A percentile compares a stretch with the other conserved stretches of the same genome.
Evolutionary conservation across 441 rosid species (phyloP).

Genomic region (Melastoma candidum): DNA sequence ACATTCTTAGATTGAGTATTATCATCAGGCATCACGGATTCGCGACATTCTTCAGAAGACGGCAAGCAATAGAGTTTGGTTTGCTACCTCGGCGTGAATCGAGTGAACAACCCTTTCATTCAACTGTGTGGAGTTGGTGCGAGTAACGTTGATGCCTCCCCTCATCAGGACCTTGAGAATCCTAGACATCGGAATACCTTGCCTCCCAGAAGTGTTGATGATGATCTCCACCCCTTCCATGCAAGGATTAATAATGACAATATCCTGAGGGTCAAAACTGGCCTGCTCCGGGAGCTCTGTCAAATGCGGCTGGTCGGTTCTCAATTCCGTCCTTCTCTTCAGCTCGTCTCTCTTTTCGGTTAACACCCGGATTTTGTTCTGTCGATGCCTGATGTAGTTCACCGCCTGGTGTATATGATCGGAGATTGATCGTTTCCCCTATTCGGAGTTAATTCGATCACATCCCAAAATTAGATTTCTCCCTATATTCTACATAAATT

Average conservation of each 20-base stretch:
- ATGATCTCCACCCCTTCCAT: slow-evolving; percentile 5
- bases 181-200: slow-evolving; percentile 2
- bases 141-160: slow-evolving; percentile 1
- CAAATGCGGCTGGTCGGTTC: too few species aligned
- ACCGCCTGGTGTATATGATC: slow-evolving; percentile 48
- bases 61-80: too few species aligned
- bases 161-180: slow-evolving; percentile 1
- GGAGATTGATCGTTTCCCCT: slow-evolving; percentile 55
- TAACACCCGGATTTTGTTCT: slow-evolving; percentile 31
- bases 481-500: background rate
- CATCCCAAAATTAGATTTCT: background rate
- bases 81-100: slow-evolving; percentile 6
- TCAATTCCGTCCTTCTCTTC: slow-evolving; percentile 4
- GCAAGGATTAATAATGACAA: slow-evolving; percentile 2
- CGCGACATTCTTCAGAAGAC: too few species aligned
- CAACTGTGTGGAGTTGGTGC: slow-evolving; percentile 2
- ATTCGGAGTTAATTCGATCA: background rate
- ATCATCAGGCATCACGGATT: too few species aligned
- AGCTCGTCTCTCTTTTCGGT: slow-evolving; percentile 32
- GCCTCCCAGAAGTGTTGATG: background rate
- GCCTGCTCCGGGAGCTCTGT: too few species aligned
- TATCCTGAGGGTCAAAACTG: background rate
- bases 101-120: slow-evolving; percentile 7
- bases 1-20: too few species aligned
- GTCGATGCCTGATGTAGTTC: slow-evolving; percentile 38